Base-by-base conservation (phyloP, 441 rosid genomes). In the Erysimum cheiri region DNA sequence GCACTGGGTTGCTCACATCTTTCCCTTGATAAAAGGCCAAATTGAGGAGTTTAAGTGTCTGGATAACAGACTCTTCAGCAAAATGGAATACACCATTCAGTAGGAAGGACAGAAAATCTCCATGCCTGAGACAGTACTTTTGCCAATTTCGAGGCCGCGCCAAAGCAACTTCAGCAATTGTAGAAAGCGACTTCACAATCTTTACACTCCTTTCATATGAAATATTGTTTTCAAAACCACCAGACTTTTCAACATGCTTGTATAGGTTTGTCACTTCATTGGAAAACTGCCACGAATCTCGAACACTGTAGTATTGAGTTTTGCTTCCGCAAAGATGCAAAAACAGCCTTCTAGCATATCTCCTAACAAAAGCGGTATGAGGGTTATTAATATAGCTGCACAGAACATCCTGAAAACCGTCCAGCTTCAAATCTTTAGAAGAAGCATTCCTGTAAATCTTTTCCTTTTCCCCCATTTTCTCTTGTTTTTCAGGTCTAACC, bases 71-170 rank as follows among this genome's bases (percentile, higher is more conserved):
- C 81, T 94, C 99, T 87, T 96, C 99, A 49, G 92, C 88, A 62
- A 96, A 92, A 85, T 86, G 85, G 72, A 96, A 96, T 56, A 89
- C 80, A 10, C 84, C 96, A 84, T 85, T 88, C 82, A 92, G 83
- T 69, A 94, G 76, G 78, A 88, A 94, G 48, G 98, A 87, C 78
- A 96, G 79, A 64, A 90, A 88, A 79, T 96, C 97, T 57, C 78
- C 89, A 81, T 91, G 97, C 81, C 84, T 94, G 83, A 89, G 83
- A 81, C 99, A 94, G 71, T 92, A 94, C 83, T 94, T 94, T 82
- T 96, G 99, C 99, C 99, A 96, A 81, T 96, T 96, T 43, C 97
- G 92, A 65, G 99, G 99, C 72, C 99, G 85, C n/a, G 96, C 85
- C 59, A 84, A 82, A 60, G 98, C 99, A 64, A 92, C 99, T 83